Evolutionary conservation across 2,329 filamentous ascomycete genomes (phyloP), one percentile per base, ranked within the genome.

Genomic region (Cadophora luteo-olivacea): DNA sequence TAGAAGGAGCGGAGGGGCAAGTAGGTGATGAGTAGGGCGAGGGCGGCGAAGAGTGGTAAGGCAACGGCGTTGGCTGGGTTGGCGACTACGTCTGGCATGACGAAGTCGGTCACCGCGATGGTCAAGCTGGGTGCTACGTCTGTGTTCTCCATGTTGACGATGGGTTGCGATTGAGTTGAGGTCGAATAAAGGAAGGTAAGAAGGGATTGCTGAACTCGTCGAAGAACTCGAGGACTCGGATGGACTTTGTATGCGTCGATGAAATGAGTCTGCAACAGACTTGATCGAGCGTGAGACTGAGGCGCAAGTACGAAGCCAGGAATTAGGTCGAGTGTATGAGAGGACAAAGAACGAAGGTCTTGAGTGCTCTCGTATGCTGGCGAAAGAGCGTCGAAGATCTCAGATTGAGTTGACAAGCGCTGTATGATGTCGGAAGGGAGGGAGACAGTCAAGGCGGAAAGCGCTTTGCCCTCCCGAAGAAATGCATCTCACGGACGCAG

Each of bases 1-100:
- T 84, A 80, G 76, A 92, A 89, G 81, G 89, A 86, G 65, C 84
- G 76, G 65, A 91, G 77, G 2, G 89, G 87, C 7, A 87, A 82
- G 45, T 87, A 80, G 73, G 84, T 83, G 62, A 89, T 79, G 25
- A 88, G 70, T 57, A 86, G 79, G 19, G 85, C 78, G 29, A 88
- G 71, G 24, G 84, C 77, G 19, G 85, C 82, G 29, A 89, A 77
- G 16, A 82, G 72, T 0, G 86, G 83, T 45, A 90, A 77, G 16
- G 75, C 72, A 61, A 83, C 77, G 5, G 81, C 80, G 61, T 78
- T 77, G 51, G 36, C 68, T 2, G 64, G 62, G 45, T 71, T 63
- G 41, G 65, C 61, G 24, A 57, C 57, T 67, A 3, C 51, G 58
- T 57, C 65, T 51, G 45, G 61, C 38, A 45, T 52, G 25, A 32